Evolutionary conservation across 1,139 yeast species (phyloP), one percentile per base, ranked within the genome.

Genomic region (Magnusiomyces ingens): DNA sequence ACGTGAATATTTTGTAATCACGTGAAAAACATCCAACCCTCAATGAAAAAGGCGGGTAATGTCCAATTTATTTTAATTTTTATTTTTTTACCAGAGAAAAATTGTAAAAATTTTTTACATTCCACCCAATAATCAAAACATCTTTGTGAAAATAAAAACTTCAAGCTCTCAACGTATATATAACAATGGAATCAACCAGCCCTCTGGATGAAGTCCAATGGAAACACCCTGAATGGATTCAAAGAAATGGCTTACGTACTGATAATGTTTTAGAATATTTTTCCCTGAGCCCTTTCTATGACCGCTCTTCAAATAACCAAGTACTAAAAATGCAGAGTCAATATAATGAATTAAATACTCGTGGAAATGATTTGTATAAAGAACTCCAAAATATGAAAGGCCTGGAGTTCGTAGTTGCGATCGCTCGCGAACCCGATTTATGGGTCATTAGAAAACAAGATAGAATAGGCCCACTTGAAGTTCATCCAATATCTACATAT

Each of bases 151-250:
- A 26, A 26, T n/a, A n/a, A 26, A 8, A 26, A 26, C 4, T 26
- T 26, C 32, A 26, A 26, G 32, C 8, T 26, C 8, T 5, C 32
- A 8, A n/a, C n/a, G n/a, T n/a, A n/a, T n/a, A 8, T 26, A 26
- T 5, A 5, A 26, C 4, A 5, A 26, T 26, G 32, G 32, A 26
- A 26, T 26, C 32, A 26, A 26, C 32, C 4, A 26, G 32, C 32
- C 57, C 56, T 26, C 63, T 89, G 49, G 97, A 91, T 66, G 98
- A 93, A 66, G 77, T 93, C 51, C 98, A 91, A 68, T 93, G 99
- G 99, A 82, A 91, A 60, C 85, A 94, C 5, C 99, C 99, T 0
- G 99, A 93, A 68, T 93, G 96, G 91, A 89, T 93, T 60, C 96
- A 89, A 67, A 81, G 84, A 56, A 96, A 72, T 3, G 68, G 96